These are phyloP conservation scores for Periconia digitata DNA, from an alignment of 2,329 filamentous ascomycete species.

Conservation along the genomic window DNA sequence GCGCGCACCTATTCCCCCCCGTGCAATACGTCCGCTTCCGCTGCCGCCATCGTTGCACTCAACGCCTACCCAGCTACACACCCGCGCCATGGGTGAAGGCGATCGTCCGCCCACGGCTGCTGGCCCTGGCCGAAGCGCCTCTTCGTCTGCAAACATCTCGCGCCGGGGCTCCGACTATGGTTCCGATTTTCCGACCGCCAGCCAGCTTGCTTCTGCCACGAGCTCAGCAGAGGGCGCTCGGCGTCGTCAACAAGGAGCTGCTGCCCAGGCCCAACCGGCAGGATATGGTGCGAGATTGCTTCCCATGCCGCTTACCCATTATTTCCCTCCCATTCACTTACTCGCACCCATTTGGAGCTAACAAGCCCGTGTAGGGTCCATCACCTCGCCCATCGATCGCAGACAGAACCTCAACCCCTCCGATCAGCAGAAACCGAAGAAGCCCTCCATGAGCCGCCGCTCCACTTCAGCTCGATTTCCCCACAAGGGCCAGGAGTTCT, in stretches of 20 bases:
- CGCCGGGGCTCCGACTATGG: constrained; percentile 31
- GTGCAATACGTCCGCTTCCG: too few species aligned
- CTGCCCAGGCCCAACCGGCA: constrained; percentile 26
- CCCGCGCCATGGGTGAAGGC: constrained; percentile 32
- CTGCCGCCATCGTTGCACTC: not conserved
- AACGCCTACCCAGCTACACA: constrained; percentile 2
- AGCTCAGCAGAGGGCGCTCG: constrained; percentile 32
- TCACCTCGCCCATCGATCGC: constrained; percentile 36
- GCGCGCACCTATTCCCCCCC: too few species aligned
- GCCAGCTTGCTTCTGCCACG: constrained; percentile 10
- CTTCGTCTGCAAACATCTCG: constrained; percentile 22
- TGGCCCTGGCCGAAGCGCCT: constrained; percentile 18
- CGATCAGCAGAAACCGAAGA: constrained; percentile 55
- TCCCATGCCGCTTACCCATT: constrained; percentile 1
- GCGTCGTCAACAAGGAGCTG: constrained; percentile 31
- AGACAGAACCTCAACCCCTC: constrained; percentile 19
- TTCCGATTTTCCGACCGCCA: constrained; percentile 22
- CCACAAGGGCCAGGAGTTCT: constrained; percentile 83
- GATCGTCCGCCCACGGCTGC: constrained; percentile 25
- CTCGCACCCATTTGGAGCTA: not conserved
- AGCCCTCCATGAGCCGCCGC: constrained; percentile 72
- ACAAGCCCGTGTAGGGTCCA: constrained; percentile 32
- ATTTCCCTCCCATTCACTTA: too few species aligned
- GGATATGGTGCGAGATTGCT: constrained; percentile 35
- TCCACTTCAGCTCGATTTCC: constrained; percentile 74